A percentile compares a stretch with the other conserved stretches of the same genome.
phyloP scores from a whole-genome alignment of 2,329 filamentous ascomycete species.

The Didymella pomorum region DNA sequence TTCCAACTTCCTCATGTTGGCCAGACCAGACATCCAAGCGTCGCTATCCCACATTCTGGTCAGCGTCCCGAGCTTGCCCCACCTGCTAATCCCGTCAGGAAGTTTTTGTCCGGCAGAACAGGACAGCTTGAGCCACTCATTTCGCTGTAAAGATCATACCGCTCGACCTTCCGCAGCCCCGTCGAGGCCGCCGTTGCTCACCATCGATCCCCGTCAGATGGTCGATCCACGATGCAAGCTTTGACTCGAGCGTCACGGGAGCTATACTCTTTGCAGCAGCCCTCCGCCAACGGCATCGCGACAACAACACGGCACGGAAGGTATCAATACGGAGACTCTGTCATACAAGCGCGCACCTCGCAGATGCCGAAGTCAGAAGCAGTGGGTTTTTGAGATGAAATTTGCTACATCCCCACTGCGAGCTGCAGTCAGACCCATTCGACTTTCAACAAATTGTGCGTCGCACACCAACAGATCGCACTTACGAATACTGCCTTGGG shows the following conservation, averaged over 20 bases:
- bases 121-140: conserved; percentile 27
- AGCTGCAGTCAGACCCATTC: conserved; percentile 17
- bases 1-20: conserved; percentile 25
- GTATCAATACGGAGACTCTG: conserved; percentile 23
- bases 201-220: conserved; percentile 37
- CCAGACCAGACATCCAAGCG: conserved; percentile 29
- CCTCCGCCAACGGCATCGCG: conserved; percentile 26
- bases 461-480: conserved; percentile 6
- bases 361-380: conserved; percentile 17
- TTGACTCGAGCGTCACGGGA: conserved; percentile 19
- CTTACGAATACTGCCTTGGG: background rate
- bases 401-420: conserved; percentile 20
- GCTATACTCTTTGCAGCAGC: conserved; percentile 27
- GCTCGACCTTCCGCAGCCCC: conserved; percentile 34
- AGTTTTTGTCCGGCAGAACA: conserved; percentile 41
- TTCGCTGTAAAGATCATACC: conserved; percentile 5
- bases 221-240: conserved; percentile 33
- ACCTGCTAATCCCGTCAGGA: conserved; percentile 33
- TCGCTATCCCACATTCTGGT: conserved; percentile 32
- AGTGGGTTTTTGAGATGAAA: conserved; percentile 18
- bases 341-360: conserved; percentile 28
- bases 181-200: conserved; percentile 20
- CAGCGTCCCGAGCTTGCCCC: conserved; percentile 31
- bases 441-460: conserved; percentile 9
- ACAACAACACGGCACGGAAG: conserved; percentile 25